These are phyloP conservation scores for Xerocomellus dryophilus DNA, from an alignment of 768 basidiomycete species.

Conservation along the genomic window DNA sequence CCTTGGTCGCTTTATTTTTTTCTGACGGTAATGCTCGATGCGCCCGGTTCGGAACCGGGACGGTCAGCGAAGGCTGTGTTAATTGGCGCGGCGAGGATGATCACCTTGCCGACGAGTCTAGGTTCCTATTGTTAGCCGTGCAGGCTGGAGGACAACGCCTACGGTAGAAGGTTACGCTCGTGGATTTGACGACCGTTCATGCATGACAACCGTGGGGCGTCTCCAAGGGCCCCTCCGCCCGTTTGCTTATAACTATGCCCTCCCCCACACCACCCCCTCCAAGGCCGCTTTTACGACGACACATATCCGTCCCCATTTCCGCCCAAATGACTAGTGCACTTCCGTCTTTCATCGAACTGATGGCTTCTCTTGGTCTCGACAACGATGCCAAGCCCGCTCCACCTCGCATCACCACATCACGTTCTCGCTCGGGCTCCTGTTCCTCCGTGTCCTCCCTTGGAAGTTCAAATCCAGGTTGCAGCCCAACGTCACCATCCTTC, in stretches of 20 bases:
- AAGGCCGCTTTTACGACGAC: conserved; percentile 19
- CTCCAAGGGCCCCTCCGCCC: conserved; percentile 28
- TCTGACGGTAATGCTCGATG: conserved; percentile 1
- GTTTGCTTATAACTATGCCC: conserved; percentile 30
- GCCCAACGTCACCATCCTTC: conserved; percentile 36
- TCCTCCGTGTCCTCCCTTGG: conserved; percentile 45
- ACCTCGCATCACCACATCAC: conserved; percentile 24
- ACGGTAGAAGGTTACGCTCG: conserved; percentile 22
- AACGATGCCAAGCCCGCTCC: conserved; percentile 37
- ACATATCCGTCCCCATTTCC: conserved; percentile 29
- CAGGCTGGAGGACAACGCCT: conserved; percentile 24
- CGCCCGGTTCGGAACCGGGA: conserved; percentile 16
- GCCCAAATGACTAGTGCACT: conserved; percentile 59
- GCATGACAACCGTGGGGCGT: conserved; percentile 39
- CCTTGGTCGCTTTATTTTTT: background rate
- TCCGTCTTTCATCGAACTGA: conserved; percentile 85
- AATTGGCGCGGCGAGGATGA: conserved; percentile 16
- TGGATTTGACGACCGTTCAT: conserved; percentile 33
- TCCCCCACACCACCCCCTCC: conserved; percentile 13
- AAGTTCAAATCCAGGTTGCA: conserved; percentile 33
- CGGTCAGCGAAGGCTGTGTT: conserved; percentile 18
- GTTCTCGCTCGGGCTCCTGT: conserved; percentile 42
- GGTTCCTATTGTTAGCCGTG: conserved; percentile 42
- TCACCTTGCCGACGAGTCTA: conserved; percentile 66
- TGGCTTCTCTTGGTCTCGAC: conserved; percentile 78